Evolutionary conservation across 768 basidiomycete genomes (phyloP).

Genomic region (Termitomyces sp.): DNA sequence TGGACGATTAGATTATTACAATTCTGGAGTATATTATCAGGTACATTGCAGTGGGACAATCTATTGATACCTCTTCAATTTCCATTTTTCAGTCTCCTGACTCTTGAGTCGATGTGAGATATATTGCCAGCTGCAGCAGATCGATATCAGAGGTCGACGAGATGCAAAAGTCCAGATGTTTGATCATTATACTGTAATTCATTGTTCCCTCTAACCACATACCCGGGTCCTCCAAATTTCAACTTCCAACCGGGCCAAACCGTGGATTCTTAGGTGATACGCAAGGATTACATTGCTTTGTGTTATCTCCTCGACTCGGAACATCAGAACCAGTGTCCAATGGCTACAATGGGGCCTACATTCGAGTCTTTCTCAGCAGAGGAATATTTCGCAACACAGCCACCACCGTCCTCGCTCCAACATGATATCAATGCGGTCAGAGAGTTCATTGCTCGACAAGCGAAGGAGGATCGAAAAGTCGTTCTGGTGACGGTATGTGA

Average conservation of each 20-base stretch:
- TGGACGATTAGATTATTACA: not conserved
- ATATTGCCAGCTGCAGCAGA: not conserved
- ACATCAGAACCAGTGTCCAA: not conserved
- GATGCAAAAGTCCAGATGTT: not conserved
- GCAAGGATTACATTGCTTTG: not conserved
- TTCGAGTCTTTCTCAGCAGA: constrained; percentile 88
- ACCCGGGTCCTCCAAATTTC: not conserved
- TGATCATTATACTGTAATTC: not conserved
- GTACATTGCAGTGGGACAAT: not conserved
- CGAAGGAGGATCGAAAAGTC: constrained; percentile 63
- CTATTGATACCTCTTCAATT: constrained; percentile 9
- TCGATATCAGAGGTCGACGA: not conserved
- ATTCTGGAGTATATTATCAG: constrained; percentile 10
- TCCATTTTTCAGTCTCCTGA: not conserved
- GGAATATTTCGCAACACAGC: constrained; percentile 87
- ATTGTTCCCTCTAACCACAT: not conserved
- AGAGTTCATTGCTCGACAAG: constrained; percentile 71
- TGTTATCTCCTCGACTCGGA: not conserved
- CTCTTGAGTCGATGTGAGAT: not conserved
- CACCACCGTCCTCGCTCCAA: constrained; percentile 70
- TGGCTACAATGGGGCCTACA: constrained; percentile 27
- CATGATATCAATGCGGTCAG: constrained; percentile 62
- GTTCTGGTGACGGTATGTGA: constrained; percentile 89
- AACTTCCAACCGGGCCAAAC: not conserved
- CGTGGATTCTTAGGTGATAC: not conserved